A percentile compares a stretch with the other conserved stretches of the same genome.
These are phyloP conservation scores for Aspergillus ellipticus DNA, from an alignment of 495 filamentous ascomycete genomes.

Conservation along the genomic window DNA sequence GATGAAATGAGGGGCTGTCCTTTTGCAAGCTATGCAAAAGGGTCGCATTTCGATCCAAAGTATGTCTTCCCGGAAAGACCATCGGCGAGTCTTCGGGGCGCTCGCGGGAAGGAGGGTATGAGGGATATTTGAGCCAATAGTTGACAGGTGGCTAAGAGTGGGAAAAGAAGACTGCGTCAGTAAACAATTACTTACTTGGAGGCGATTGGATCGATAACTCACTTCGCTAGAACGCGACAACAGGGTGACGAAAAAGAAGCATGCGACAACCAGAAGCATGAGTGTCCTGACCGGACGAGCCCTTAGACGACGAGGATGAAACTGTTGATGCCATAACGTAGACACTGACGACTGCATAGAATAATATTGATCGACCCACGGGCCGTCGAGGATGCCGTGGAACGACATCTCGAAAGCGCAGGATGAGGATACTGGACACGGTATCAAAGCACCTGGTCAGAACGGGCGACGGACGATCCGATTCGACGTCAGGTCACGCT, in stretches of 20 bases:
- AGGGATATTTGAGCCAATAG: conserved; percentile 38
- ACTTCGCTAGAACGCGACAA: conserved; percentile 18
- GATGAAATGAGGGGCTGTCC: conserved; percentile 55
- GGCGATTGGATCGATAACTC: background rate
- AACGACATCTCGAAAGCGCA: conserved; percentile 27
- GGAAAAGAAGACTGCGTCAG: background rate
- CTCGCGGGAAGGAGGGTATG: conserved; percentile 29
- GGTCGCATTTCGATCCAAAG: conserved; percentile 23
- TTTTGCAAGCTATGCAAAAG: conserved; percentile 39
- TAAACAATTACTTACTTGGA: background rate
- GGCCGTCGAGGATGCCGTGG: conserved; percentile 23
- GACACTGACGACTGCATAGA: conserved; percentile 22
- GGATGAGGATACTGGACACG: background rate
- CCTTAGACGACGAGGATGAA: conserved; percentile 30
- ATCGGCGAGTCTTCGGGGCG: conserved; percentile 37
- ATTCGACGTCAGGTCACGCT: background rate
- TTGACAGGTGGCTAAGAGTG: conserved; percentile 23
- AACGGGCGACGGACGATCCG: conserved; percentile 5
- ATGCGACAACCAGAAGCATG: conserved; percentile 20
- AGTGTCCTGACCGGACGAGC: conserved; percentile 27
- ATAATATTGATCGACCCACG: conserved; percentile 26
- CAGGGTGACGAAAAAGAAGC: conserved; percentile 25
- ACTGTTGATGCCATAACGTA: conserved; percentile 24
- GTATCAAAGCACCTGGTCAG: background rate
- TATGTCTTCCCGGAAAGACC: conserved; percentile 17